phyloP scores from a whole-genome alignment of 331 rosid species.

The Quercus tomentella region DNA sequence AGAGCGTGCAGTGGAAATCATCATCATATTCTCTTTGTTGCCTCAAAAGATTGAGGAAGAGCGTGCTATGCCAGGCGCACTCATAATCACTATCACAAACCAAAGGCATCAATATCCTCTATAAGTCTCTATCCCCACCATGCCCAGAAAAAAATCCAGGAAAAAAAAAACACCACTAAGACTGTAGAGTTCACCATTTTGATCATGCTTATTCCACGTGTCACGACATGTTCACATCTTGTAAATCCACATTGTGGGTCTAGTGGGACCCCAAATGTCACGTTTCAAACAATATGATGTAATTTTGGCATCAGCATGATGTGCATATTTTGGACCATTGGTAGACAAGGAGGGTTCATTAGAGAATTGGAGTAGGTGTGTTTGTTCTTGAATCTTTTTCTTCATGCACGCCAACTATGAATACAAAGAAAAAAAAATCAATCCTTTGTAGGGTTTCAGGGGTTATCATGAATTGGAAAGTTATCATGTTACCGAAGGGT shows the following conservation, averaged over 20 bases:
- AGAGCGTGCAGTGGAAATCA: conserved; percentile 62
- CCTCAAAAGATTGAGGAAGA: conserved; percentile 42
- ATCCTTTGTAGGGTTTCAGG: conserved; percentile 29
- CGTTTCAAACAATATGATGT: conserved; percentile 23
- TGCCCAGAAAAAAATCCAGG: neutral
- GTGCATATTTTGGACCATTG: conserved; percentile 4
- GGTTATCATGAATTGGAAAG: conserved; percentile 35
- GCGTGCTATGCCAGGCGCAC: conserved; percentile 52
- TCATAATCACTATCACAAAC: conserved; percentile 65
- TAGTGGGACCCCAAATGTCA: neutral
- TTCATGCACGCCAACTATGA: conserved; percentile 41
- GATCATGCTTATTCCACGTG: conserved; percentile 14
- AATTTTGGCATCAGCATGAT: conserved; percentile 62
- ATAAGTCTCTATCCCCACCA: neutral
- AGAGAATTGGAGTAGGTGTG: conserved; percentile 8
- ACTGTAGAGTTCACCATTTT: neutral
- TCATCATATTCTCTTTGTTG: conserved; percentile 72
- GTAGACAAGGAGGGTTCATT: conserved; percentile 9
- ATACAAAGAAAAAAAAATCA: conserved; percentile 28
- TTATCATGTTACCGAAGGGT: conserved; percentile 20
- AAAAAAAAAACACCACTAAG: neutral
- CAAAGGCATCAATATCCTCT: conserved; percentile 4
- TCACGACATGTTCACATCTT: neutral
- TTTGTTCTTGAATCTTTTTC: conserved; percentile 1
- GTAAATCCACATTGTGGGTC: conserved; percentile 14